Conservation (phyloP, 23 red algal genomes). For the Pyropia yezoensis region DNA sequence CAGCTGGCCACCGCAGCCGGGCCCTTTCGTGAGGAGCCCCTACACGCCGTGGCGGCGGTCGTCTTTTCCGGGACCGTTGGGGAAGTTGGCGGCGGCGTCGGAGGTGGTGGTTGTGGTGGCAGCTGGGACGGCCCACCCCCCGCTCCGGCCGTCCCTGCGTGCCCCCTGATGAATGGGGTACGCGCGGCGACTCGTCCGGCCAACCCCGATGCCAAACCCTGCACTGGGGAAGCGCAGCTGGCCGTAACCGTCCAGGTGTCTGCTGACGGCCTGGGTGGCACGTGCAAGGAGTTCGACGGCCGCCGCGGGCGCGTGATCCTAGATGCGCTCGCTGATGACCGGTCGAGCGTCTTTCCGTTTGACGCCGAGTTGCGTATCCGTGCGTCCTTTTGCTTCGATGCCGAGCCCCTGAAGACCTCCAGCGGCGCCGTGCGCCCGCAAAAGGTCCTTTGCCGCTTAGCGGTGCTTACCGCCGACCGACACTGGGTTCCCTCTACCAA, state of each 20-base stretch:
- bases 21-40: conserved; percentile 86
- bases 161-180: conserved; percentile 44
- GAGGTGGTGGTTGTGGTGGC: too few species aligned
- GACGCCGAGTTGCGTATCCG: conserved; percentile 64
- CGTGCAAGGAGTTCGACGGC: conserved; percentile 63
- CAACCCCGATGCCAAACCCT: conserved; percentile 38
- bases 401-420: conserved; percentile 63
- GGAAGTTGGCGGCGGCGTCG: too few species aligned
- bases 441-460: conserved; percentile 80
- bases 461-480: conserved; percentile 65
- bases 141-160: neutral
- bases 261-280: conserved; percentile 60
- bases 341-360: conserved; percentile 62
- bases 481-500: conserved; percentile 86
- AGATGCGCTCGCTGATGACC: conserved; percentile 75
- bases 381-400: conserved; percentile 85
- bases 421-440: conserved; percentile 69
- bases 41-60: conserved; percentile 78
- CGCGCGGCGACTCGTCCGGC: conserved; percentile 53
- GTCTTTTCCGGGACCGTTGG: conserved; percentile 13
- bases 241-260: conserved; percentile 68
- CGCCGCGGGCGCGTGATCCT: conserved; percentile 61
- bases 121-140: neutral
- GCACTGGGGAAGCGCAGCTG: conserved; percentile 68
- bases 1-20: conserved; percentile 71